Evolutionary conservation across 495 filamentous ascomycete species (phyloP).

Genomic region (Tuber melanosporum): DNA sequence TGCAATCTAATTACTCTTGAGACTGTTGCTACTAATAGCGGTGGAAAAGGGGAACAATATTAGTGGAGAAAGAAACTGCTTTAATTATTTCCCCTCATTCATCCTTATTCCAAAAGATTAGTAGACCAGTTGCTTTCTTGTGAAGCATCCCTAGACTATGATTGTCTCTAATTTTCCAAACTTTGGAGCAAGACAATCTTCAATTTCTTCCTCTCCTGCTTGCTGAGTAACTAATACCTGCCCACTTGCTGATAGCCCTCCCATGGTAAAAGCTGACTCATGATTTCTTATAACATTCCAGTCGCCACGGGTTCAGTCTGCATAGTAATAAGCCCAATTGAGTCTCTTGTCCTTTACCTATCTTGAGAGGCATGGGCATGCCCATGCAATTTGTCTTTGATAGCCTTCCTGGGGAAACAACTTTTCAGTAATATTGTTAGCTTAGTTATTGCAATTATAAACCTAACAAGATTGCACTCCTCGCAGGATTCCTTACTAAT

Average conservation of each 20-base stretch:
- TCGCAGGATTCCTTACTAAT: no score
- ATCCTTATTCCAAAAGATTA: slow-evolving; percentile 16
- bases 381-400: not conserved
- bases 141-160: not conserved
- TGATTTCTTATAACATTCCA: not conserved
- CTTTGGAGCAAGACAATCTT: slow-evolving; percentile 6
- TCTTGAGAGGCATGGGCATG: fast-evolving
- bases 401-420: not conserved
- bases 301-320: not conserved
- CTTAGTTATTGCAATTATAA: no score
- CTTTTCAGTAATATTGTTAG: no score
- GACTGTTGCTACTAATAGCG: slow-evolving; percentile 3
- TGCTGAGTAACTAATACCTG: not conserved
- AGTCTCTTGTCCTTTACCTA: not conserved
- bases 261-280: not conserved
- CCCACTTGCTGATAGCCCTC: not conserved
- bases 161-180: not conserved
- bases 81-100: not conserved
- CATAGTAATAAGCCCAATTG: not conserved
- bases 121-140: slow-evolving; percentile 5
- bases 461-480: no score
- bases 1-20: not conserved
- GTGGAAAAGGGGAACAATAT: slow-evolving; percentile 4
- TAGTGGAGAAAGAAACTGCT: not conserved
- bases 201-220: not conserved